Evolutionary conservation across 2,329 filamentous ascomycete species (phyloP).

Genomic region (Verticillium zaregamsianum): DNA sequence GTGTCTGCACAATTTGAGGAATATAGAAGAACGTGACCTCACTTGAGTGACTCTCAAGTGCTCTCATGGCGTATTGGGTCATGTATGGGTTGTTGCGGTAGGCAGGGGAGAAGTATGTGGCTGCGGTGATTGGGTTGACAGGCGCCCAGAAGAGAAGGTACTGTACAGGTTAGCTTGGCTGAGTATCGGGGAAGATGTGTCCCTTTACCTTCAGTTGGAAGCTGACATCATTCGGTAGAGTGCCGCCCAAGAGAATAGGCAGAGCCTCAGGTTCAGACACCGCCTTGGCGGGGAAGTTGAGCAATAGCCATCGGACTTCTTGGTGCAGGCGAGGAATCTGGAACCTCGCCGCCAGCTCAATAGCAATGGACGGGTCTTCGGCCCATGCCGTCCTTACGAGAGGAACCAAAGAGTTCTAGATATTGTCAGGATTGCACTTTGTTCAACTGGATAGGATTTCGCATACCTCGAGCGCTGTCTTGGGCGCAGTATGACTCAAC

Average conservation of each 20-base stretch:
- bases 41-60: slow-evolving; percentile 89
- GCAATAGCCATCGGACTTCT: slow-evolving; percentile 74
- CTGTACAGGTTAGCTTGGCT: slow-evolving; percentile 36
- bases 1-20: slow-evolving; percentile 91
- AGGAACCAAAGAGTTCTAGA: slow-evolving; percentile 50
- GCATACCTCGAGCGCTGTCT: slow-evolving; percentile 29
- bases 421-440: background rate
- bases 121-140: slow-evolving; percentile 87
- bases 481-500: slow-evolving; percentile 7
- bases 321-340: slow-evolving; percentile 66
- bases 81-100: slow-evolving; percentile 91
- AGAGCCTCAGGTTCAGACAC: slow-evolving; percentile 78
- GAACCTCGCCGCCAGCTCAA: slow-evolving; percentile 79
- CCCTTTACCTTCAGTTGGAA: slow-evolving; percentile 72
- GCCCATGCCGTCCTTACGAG: slow-evolving; percentile 81
- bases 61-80: slow-evolving; percentile 94
- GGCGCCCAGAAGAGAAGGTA: slow-evolving; percentile 92
- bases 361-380: slow-evolving; percentile 80
- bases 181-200: background rate
- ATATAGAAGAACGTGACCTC: slow-evolving; percentile 99
- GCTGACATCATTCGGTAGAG: slow-evolving; percentile 73
- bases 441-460: too few relatives aligned
- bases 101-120: slow-evolving; percentile 87
- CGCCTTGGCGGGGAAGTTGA: slow-evolving; percentile 81
- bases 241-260: slow-evolving; percentile 72